Evolutionary conservation across 148 eudicot genomes (phyloP), one percentile per base, ranked within the genome.

Genomic region (Cornus florida): DNA sequence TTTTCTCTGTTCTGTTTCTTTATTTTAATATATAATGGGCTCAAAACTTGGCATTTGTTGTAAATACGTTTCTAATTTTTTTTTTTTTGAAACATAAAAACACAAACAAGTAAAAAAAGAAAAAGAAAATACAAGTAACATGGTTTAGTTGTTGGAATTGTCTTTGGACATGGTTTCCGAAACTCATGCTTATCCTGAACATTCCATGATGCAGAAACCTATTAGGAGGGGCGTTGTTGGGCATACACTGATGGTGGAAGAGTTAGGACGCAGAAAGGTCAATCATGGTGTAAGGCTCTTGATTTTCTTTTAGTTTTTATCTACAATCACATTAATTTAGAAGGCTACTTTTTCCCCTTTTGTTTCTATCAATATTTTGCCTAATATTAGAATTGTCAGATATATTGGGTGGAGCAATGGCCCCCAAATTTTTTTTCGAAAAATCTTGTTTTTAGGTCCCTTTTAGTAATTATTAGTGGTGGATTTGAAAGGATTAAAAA

Each of bases 181-280:
- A 48, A 48, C n/a, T 68, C 19, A 14, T 32, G 4, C 9, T 33
- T 69, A 23, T 69, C 6, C 39, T 53, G 48, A 38, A 6, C 9
- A 60, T 75, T 81, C 67, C 65, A 78, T 71, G 53, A 38, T 77
- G 84, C 88, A 96, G 99, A 91, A 84, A 81, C 97, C 98, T 20
- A 91, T 97, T 16, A 80, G 98, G 83, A 91, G 90, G 80, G 99
- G 99, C 66, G 89, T 88, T 72, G 85, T 89, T 65, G 95, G 98
- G 32, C 91, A 86, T 22, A 92, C 94, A 79, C 90, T 97, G 75
- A 85, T 90, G 92, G 92, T 97, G 66, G 92, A 94, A 84, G 95
- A 92, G 78, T 73, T 85, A 19, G 99, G 99, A 43, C 86, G 88
- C 23, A 89, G 92, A 50, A 94, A 73, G 79, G 87, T 97, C 76